Percentiles rank a stretch among this genome's conserved stretches.
Evolutionary conservation across 2,329 filamentous ascomycete species (phyloP).

Genomic region (Hypoxylon sp.): DNA sequence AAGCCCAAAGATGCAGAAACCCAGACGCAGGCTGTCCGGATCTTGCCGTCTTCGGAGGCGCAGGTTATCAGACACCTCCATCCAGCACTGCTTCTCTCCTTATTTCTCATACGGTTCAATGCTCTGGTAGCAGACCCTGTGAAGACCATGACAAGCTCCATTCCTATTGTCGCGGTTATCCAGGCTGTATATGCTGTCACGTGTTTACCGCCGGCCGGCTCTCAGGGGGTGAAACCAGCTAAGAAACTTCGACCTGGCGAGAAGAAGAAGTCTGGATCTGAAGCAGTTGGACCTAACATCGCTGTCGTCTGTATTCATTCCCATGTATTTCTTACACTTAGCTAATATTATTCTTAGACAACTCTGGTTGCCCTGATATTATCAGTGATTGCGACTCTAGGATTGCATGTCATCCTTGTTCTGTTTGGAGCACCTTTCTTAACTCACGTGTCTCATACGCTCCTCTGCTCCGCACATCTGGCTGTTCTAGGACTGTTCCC

Average conservation of each 20-base stretch:
- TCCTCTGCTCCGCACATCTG: slow-evolving; percentile 83
- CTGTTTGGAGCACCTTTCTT: slow-evolving; percentile 93
- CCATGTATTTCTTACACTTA: neutral
- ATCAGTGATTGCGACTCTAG: slow-evolving; percentile 41
- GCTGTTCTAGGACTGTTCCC: slow-evolving; percentile 80
- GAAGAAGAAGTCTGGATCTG: slow-evolving; percentile 59
- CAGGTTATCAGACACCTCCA: slow-evolving; percentile 71
- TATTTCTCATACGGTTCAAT: slow-evolving; percentile 70
- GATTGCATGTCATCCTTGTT: slow-evolving; percentile 70
- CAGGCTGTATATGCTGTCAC: slow-evolving; percentile 71
- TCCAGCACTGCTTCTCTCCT: slow-evolving; percentile 69
- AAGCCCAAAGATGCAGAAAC: slow-evolving; percentile 43
- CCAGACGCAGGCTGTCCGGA: slow-evolving; percentile 50
- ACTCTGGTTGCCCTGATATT: slow-evolving; percentile 74
- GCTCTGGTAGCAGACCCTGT: slow-evolving; percentile 76
- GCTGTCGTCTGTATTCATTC: slow-evolving; percentile 54
- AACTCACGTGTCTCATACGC: slow-evolving; percentile 79
- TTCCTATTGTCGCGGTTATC: slow-evolving; percentile 69
- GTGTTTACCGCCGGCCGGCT: slow-evolving; percentile 70
- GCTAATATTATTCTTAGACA: slow-evolving; percentile 62
- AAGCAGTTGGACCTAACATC: slow-evolving; percentile 54
- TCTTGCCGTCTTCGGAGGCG: slow-evolving; percentile 50
- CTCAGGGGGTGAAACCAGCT: slow-evolving; percentile 50
- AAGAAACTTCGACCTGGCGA: slow-evolving; percentile 63
- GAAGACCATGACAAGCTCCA: slow-evolving; percentile 65